These are phyloP conservation scores for Malassezia arunalokei DNA, from an alignment of 1,284 basidiomycete genomes.

Conservation along the genomic window DNA sequence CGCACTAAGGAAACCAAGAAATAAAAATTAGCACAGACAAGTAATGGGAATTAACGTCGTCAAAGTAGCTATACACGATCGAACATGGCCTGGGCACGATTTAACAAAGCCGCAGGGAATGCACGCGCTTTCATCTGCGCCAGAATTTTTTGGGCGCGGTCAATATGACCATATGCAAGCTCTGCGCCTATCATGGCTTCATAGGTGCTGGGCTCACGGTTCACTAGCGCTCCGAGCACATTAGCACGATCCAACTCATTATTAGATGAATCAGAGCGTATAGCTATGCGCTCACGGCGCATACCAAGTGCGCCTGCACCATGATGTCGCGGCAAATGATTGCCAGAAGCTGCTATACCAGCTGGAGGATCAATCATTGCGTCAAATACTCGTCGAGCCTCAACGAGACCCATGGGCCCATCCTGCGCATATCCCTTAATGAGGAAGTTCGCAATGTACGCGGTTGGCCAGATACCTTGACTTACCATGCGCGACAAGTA, in stretches of 20 bases:
- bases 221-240: conserved; percentile 55
- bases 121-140: conserved; percentile 61
- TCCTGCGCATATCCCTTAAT: conserved; percentile 63
- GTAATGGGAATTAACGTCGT: no score
- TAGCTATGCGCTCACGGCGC: conserved; percentile 41
- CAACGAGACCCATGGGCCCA: conserved; percentile 53
- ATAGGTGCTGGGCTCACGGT: conserved; percentile 77
- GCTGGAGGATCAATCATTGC: conserved; percentile 68
- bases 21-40: no score
- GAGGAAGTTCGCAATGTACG: conserved; percentile 84
- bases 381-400: conserved; percentile 58
- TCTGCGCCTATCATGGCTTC: conserved; percentile 91
- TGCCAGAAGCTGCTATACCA: conserved; percentile 77
- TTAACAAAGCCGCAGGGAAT: conserved; percentile 47
- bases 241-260: conserved; percentile 9
- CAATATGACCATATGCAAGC: conserved; percentile 62
- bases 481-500: conserved; percentile 59
- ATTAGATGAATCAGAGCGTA: not conserved
- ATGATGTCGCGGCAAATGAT: conserved; percentile 56
- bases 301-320: conserved; percentile 47
- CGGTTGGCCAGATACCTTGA: conserved; percentile 70
- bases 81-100: conserved; percentile 29
- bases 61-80: conserved; percentile 1
- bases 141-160: conserved; percentile 60
- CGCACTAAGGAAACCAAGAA: no score